These are phyloP conservation scores for Penstemon davidsonii DNA, from an alignment of 257 asterid species.

Conservation along the genomic window DNA sequence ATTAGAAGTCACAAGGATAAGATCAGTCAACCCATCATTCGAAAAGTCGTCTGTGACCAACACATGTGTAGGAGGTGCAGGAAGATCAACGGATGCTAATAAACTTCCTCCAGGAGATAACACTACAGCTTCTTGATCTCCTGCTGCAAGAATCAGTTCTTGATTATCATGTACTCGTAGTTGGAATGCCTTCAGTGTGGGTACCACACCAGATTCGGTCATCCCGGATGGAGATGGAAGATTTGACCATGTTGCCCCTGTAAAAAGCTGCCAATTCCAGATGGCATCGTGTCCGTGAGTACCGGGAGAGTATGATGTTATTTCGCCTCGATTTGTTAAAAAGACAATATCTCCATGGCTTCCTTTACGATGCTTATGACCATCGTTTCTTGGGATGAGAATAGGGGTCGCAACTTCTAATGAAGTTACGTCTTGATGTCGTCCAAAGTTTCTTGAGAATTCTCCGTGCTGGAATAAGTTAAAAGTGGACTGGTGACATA, in stretches of 20 bases:
- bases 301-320: slow-evolving; percentile 95
- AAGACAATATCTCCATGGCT: slow-evolving; percentile 92
- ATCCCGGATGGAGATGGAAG: slow-evolving; percentile 85
- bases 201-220: slow-evolving; percentile 72
- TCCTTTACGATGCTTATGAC: slow-evolving; percentile 87
- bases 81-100: slow-evolving; percentile 66
- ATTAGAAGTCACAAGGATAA: slow-evolving; percentile 69
- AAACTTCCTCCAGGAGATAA: slow-evolving; percentile 86
- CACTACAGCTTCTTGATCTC: slow-evolving; percentile 87
- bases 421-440: slow-evolving; percentile 54
- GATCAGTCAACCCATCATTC: slow-evolving; percentile 81
- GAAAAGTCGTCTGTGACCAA: slow-evolving; percentile 82
- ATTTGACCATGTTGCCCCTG: slow-evolving; percentile 97
- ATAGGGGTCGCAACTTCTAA: slow-evolving; percentile 94
- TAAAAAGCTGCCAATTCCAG: slow-evolving; percentile 92
- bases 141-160: slow-evolving; percentile 85
- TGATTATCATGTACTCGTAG: slow-evolving; percentile 72
- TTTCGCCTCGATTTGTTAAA: slow-evolving; percentile 97
- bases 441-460: slow-evolving; percentile 50
- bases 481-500: slow-evolving; percentile 89
- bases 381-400: slow-evolving; percentile 79
- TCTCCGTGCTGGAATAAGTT: slow-evolving; percentile 59
- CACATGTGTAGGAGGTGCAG: slow-evolving; percentile 86
- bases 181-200: slow-evolving; percentile 78
- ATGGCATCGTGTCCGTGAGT: slow-evolving; percentile 77